A percentile compares a stretch with the other conserved stretches of the same genome.
These are phyloP conservation scores for Brassica carinata DNA, from an alignment of 345 rosid species.

Conservation along the genomic window DNA sequence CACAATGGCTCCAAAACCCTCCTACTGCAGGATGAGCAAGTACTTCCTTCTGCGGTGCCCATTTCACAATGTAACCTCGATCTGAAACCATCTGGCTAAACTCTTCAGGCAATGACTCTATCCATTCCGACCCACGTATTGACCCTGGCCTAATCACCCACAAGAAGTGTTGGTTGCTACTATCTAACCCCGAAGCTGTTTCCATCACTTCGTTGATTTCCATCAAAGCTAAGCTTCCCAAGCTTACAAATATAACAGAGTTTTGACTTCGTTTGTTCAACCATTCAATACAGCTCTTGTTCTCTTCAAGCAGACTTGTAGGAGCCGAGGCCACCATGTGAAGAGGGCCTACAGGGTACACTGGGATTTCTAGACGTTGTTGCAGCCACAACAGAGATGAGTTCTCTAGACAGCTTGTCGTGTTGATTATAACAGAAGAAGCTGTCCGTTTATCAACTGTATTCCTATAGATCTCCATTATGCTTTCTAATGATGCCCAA, in stretches of 20 bases:
- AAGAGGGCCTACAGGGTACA: conserved; percentile 38
- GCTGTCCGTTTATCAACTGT: conserved; percentile 17
- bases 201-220: conserved; percentile 23
- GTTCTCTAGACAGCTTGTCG: conserved; percentile 31
- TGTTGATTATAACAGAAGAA: conserved; percentile 35
- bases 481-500: conserved; percentile 15
- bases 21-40: conserved; percentile 47
- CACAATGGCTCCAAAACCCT: conserved; percentile 55
- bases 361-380: conserved; percentile 8
- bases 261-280: conserved; percentile 39
- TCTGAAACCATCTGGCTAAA: conserved; percentile 5
- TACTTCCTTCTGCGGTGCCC: conserved; percentile 30
- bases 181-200: conserved; percentile 22
- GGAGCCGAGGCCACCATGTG: conserved; percentile 33
- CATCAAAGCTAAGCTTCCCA: conserved; percentile 52
- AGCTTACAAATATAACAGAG: conserved; percentile 54
- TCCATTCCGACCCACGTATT: conserved; percentile 24
- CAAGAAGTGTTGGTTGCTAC: conserved; percentile 31
- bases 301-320: conserved; percentile 31
- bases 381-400: conserved; percentile 15
- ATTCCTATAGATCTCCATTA: conserved; percentile 3
- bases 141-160: conserved; percentile 40
- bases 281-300: conserved; percentile 51
- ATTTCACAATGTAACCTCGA: conserved; percentile 21
- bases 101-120: conserved; percentile 22